Conservation (phyloP, 179 eudicot species). For the Spinacia oleracea region DNA sequence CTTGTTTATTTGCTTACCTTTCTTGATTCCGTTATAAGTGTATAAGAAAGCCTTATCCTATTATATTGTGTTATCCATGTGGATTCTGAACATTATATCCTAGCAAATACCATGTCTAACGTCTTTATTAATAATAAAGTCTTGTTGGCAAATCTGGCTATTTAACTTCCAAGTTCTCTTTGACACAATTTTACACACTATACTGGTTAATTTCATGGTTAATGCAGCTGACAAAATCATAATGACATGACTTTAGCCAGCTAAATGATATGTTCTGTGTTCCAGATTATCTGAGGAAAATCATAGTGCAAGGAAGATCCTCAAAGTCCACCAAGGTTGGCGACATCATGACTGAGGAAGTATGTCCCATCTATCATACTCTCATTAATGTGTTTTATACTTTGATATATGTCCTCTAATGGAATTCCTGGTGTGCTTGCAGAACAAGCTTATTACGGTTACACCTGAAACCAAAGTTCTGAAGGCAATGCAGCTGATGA, state of each 20-base stretch:
- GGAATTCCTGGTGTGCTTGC: slow-evolving; percentile 31
- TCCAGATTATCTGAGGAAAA: slow-evolving; percentile 95
- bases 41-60: neutral
- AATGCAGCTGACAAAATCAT: neutral
- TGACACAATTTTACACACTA: neutral
- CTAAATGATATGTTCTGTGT: slow-evolving; percentile 1
- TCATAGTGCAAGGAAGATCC: slow-evolving; percentile 98
- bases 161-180: neutral
- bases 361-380: slow-evolving; percentile 23
- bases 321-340: slow-evolving; percentile 97
- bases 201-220: neutral
- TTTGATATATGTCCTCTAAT: neutral
- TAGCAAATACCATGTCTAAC: no score
- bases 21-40: neutral
- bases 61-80: no score
- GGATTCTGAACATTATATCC: no score
- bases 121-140: no score
- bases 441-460: slow-evolving; percentile 98
- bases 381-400: neutral
- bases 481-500: slow-evolving; percentile 98
- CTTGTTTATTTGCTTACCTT: no score
- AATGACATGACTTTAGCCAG: neutral
- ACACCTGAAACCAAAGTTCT: slow-evolving; percentile 84
- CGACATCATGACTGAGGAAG: slow-evolving; percentile 99
- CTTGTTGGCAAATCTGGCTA: no score